Evolutionary conservation across 371 early-diverging fungal species (phyloP), one percentile per base, ranked within the genome.

Genomic region (Mortierella sp.): DNA sequence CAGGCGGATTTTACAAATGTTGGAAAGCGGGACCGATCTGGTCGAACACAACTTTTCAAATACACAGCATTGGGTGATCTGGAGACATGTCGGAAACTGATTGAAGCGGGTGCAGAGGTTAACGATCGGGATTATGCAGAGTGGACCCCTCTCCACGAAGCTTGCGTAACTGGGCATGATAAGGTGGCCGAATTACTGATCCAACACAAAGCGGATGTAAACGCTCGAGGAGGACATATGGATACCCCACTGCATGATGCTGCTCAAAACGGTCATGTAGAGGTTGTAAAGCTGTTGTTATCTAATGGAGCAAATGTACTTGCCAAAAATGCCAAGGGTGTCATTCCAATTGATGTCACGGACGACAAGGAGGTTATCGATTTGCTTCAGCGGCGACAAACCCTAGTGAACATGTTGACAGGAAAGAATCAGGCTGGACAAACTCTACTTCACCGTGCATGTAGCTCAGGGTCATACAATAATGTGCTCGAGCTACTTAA

Each of bases 241-340:
- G 91, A 91, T 57, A 94, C 95, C 10, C 91, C 97, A 16, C 67
- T 96, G 38, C 96, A 96, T 83, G 95, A 95, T 84, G 95, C 95
- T 11, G 87, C 92, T 32, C 84, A 91, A 43, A 92, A 92, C 71
- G 93, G 92, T 0, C 88, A 90, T 52, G 69, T 85, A 10, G 89
- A 90, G 24, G 85, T 87, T 65, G 92, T 92, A 5, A 83, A 88
- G 61, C 64, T 89, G 11, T 77, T 96, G 32, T 72, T 92, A 3
- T 80, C 88, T 24, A 72, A 85, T 19, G 93, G 92, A 9, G 93
- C 93, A 8, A 88, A 92, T 72, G 86, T 89, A 0, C 83, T 86
- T 73, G 88, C 88, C 15, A 70, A 89, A 57, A 91, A 94, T 63
- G 84, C 85, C 22, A 85, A 89, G 33, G 88, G 90, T 10, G 68